Evolutionary conservation across 164 flowering plant species (phyloP), one percentile per base, ranked within the genome.

Genomic region (Kingdonia uniflora): DNA sequence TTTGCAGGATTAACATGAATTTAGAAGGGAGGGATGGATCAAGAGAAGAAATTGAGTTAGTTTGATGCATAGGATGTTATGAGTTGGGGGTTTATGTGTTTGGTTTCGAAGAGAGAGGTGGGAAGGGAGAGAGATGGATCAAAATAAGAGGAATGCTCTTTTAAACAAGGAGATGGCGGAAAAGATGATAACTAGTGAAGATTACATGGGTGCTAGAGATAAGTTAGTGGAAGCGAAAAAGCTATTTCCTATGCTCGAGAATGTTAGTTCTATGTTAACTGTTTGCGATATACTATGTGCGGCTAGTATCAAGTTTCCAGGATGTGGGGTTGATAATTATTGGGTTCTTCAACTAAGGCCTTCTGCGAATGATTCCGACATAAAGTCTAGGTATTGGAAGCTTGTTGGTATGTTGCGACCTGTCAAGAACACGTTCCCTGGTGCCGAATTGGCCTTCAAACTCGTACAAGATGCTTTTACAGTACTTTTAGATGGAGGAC

Each of bases 321-420:
- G 68, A 40, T 57, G 17, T 42, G 76, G 70, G 22, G 49, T 62
- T 51, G 81, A 79, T 37, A 60, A 61, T 55, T 76, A 79, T 24
- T 65, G 77, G 81, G 65, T 79, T 55, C 77, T 79, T 61, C 74
- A 71, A 59, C 54, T 76, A 14, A 22, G 39, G 1, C 73, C 74
- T 0, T 42, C 68, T 13, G 64, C 71, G 39, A 54, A 58, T 20
- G 44, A 38, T n/a, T 46, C 58, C 44, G 64, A 62, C 16, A 39
- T 76, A 23, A 45, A 41, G 13, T 26, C 47, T 14, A 72, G 52
- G 15, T 67, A 69, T 51, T 55, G 63, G 44, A 74, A 65, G 57
- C 65, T 76, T 45, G 11, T 59, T 1, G 41, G 35, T 17, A 24
- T 56, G 15, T 47, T 79, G 56, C 52, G 67, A 54, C 74, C 77